Percentiles rank a stretch among this genome's conserved stretches.
Conservation (phyloP, 2,329 filamentous ascomycete species). For the Phymatotrichopsis omnivora region DNA sequence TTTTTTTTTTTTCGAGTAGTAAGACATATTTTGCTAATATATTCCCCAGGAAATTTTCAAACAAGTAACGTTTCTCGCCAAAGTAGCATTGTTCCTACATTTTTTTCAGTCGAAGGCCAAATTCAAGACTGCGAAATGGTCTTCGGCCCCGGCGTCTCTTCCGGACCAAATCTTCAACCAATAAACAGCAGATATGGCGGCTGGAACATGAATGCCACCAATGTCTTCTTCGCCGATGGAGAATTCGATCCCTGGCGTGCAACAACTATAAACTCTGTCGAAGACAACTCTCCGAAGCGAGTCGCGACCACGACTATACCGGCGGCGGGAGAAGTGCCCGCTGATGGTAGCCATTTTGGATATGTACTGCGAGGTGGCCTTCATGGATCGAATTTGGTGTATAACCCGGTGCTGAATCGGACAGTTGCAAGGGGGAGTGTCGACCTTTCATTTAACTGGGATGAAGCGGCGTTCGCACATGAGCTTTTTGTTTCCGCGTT, state of each 20-base stretch:
- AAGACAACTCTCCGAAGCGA: conserved; percentile 33
- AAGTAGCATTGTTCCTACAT: conserved; percentile 27
- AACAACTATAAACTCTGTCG: conserved; percentile 33
- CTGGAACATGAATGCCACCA: conserved; percentile 37
- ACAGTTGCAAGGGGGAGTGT: background rate
- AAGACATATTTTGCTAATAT: background rate
- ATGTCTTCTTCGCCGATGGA: conserved; percentile 38
- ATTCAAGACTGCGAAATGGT: conserved; percentile 36
- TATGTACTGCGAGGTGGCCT: conserved; percentile 25
- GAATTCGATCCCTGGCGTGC: conserved; percentile 39
- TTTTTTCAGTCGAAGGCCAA: conserved; percentile 34
- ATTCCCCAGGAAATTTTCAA: conserved; percentile 29
- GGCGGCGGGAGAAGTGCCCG: conserved; percentile 16
- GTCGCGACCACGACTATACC: conserved; percentile 25
- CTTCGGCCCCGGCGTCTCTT: conserved; percentile 34
- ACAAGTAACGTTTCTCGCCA: conserved; percentile 20
- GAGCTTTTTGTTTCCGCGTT: conserved; percentile 17
- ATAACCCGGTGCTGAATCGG: background rate
- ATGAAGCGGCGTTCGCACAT: conserved; percentile 5
- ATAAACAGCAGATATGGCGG: conserved; percentile 37
- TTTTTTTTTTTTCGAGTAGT: no score
- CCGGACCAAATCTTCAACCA: conserved; percentile 34
- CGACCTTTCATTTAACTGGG: background rate
- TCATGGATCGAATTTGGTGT: conserved; percentile 26
- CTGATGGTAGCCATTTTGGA: conserved; percentile 18